Evolutionary conservation across 2,329 filamentous ascomycete species (phyloP).

Genomic region (Verticillium klebahnii): DNA sequence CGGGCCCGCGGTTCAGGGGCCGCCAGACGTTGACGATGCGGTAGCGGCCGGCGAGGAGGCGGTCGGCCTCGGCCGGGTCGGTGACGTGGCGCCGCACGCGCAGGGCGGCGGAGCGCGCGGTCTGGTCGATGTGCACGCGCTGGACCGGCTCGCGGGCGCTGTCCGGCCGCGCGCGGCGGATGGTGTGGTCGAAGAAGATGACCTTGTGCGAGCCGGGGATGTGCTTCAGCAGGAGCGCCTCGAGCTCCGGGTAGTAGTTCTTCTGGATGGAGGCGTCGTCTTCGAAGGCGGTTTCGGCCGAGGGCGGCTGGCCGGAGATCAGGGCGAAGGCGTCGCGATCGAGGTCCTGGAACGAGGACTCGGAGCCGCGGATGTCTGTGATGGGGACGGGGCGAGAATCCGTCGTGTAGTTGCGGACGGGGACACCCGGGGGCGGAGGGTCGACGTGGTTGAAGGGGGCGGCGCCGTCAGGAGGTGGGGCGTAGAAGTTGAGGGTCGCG

Average conservation of each 20-base stretch:
- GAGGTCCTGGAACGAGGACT: conserved; percentile 58
- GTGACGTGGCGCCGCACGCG: conserved; percentile 66
- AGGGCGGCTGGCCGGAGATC: conserved; percentile 51
- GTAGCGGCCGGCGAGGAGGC: conserved; percentile 63
- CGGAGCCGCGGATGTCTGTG: conserved; percentile 68
- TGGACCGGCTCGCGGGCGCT: conserved; percentile 65
- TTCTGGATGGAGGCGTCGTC: conserved; percentile 65
- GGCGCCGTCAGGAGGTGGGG: conserved; percentile 53
- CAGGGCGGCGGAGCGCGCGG: conserved; percentile 55
- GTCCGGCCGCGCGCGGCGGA: conserved; percentile 60
- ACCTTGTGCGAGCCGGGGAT: conserved; percentile 64
- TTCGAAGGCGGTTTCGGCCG: conserved; percentile 55
- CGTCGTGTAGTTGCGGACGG: conserved; percentile 61
- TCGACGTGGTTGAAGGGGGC: conserved; percentile 66
- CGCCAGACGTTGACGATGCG: conserved; percentile 89
- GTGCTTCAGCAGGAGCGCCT: conserved; percentile 61
- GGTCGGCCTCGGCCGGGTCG: conserved; percentile 55
- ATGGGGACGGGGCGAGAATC: conserved; percentile 50
- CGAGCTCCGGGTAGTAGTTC: conserved; percentile 82
- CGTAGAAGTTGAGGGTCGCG: conserved; percentile 62
- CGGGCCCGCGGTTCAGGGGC: conserved; percentile 52
- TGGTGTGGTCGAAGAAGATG: conserved; percentile 82
- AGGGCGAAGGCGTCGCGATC: conserved; percentile 73
- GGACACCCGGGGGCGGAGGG: conserved; percentile 52
- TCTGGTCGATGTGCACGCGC: conserved; percentile 81